phyloP scores from a whole-genome alignment of 139 green algal genomes.

The Coelastrella sp. region DNA sequence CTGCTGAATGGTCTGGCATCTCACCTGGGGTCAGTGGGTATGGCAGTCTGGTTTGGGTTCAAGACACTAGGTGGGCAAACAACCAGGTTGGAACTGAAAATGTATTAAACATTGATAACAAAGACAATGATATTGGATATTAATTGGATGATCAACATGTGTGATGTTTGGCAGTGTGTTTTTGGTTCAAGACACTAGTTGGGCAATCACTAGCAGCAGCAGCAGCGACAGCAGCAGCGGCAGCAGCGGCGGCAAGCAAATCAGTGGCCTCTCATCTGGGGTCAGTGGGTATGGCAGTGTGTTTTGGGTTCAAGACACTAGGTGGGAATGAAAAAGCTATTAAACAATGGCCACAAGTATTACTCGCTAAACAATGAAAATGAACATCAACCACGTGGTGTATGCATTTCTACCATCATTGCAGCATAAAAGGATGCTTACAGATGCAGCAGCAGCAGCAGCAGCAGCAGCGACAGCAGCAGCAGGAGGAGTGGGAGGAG shows the following conservation, averaged over 20 bases:
- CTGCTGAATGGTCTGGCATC: conserved; percentile 18
- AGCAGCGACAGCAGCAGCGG: too few species aligned
- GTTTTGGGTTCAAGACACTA: conserved; percentile 10
- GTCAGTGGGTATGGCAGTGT: background rate
- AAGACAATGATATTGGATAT: too few species aligned
- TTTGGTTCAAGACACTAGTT: background rate
- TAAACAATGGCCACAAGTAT: too few species aligned
- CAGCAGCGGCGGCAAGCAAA: too few species aligned
- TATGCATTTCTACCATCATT: background rate
- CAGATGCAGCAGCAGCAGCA: too few species aligned
- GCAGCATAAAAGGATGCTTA: background rate
- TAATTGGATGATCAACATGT: too few species aligned
- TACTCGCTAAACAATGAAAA: too few species aligned
- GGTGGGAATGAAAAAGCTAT: background rate
- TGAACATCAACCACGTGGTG: background rate
- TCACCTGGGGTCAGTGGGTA: conserved; percentile 4
- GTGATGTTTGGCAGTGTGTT: background rate
- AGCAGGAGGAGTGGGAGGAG: too few species aligned
- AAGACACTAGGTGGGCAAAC: background rate
- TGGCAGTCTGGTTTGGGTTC: conserved; percentile 21
- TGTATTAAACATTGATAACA: too few species aligned
- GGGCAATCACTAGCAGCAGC: too few species aligned
- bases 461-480: too few species aligned
- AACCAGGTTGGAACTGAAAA: background rate
- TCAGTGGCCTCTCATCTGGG: conserved; percentile 30